phyloP scores from a whole-genome alignment of 2,329 filamentous ascomycete species.

The Pseudocercospora crystallina region DNA sequence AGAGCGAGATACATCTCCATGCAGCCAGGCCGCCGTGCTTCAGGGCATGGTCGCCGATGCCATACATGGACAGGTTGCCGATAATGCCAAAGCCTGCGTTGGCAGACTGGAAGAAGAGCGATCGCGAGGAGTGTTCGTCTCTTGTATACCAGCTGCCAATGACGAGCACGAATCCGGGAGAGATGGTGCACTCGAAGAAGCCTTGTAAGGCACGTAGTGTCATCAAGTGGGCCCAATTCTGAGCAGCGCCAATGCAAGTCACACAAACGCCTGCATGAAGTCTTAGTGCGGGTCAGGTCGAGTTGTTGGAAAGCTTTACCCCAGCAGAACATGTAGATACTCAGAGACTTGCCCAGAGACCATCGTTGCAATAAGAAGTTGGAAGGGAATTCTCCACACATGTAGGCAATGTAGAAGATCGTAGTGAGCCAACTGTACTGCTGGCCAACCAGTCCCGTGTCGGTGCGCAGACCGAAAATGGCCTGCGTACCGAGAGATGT shows the following conservation, averaged over 20 bases:
- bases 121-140: slow-evolving; percentile 37
- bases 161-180: slow-evolving; percentile 37
- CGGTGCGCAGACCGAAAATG: slow-evolving; percentile 53
- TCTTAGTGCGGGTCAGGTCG: background rate
- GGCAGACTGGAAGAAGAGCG: slow-evolving; percentile 40
- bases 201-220: slow-evolving; percentile 38
- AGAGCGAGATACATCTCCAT: slow-evolving; percentile 33
- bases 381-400: slow-evolving; percentile 38
- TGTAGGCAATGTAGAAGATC: slow-evolving; percentile 46
- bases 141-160: slow-evolving; percentile 38
- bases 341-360: slow-evolving; percentile 38
- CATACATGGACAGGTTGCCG: slow-evolving; percentile 28
- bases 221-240: slow-evolving; percentile 38
- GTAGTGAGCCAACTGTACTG: slow-evolving; percentile 45
- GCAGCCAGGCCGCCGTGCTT: slow-evolving; percentile 27
- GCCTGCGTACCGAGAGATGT: slow-evolving; percentile 42
- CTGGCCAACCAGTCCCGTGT: slow-evolving; percentile 37
- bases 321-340: slow-evolving; percentile 38
- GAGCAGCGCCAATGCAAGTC: slow-evolving; percentile 32
- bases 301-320: slow-evolving; percentile 10
- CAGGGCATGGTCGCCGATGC: slow-evolving; percentile 28
- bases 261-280: slow-evolving; percentile 25
- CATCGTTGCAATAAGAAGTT: slow-evolving; percentile 38
- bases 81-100: slow-evolving; percentile 38
- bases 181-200: slow-evolving; percentile 41